Evolutionary conservation across 2,329 filamentous ascomycete genomes (phyloP), one percentile per base, ranked within the genome.

Genomic region (Thielaviopsis ethacetica): DNA sequence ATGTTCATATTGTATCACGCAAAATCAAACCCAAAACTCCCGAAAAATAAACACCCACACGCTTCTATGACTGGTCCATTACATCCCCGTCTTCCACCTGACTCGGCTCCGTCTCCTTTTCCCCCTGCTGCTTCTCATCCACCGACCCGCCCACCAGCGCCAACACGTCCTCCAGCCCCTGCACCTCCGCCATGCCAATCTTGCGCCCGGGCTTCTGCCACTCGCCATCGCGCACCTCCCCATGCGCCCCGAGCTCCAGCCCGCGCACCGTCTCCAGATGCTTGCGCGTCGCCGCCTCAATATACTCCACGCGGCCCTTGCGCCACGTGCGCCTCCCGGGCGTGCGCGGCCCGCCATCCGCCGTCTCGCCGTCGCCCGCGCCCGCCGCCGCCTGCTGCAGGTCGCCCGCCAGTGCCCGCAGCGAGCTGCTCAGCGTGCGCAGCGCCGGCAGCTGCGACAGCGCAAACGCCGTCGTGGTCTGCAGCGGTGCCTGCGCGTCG

Each of bases 361-460:
- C 26, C 3, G 9, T 6, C 26, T 15, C 56, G 21, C 21, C 17
- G 13, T 7, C 44, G 41, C 17, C 34, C 19, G 24, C n/a, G 53
- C n/a, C 55, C 52, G 26, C 63, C 62, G 54, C 56, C 27, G 58
- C 51, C 41, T 54, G 60, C 53, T 57, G 69, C 27, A 94, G 72
- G 61, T 84, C 82, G 0, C 86, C 82, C 62, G 83, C 75, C 41
- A 95, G 73, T 13, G 79, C 77, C 10, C 81, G 75, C 54, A 95
- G 74, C 7, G 74, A 74, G 3, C 70, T 68, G 2, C 77, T 81
- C 22, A 94, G 75, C 7, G 81, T 74, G 61, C 87, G 83, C 53
- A 98, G 75, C 0, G 88, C 82, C 27, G 89, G 88, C 21, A 96
- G 75, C 68, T 97, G 91, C 1, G 85, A 86, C 21, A 94, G 76